A percentile compares a stretch with the other conserved stretches of the same genome.
phyloP scores from a whole-genome alignment of 768 basidiomycete species.

The Cystofilobasidium capitatum region DNA sequence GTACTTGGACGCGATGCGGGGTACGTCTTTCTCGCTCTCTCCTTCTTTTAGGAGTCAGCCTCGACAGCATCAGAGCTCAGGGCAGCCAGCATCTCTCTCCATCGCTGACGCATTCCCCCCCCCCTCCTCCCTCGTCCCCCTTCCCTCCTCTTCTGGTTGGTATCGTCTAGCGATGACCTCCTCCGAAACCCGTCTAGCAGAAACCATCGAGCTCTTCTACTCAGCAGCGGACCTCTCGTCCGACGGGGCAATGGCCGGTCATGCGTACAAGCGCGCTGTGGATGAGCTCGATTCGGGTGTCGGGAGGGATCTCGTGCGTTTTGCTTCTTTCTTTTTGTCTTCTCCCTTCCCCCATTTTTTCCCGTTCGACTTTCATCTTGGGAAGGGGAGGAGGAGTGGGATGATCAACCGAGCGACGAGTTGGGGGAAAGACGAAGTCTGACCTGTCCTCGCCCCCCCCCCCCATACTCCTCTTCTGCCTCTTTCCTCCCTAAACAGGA shows the following conservation, averaged over 20 bases:
- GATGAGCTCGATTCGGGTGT: slow-evolving; percentile 84
- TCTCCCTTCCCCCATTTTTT: no score
- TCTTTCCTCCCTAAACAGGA: slow-evolving; percentile 52
- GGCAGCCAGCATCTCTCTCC: neutral
- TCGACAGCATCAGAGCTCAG: slow-evolving; percentile 18
- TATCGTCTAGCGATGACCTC: slow-evolving; percentile 88
- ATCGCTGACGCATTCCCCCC: neutral
- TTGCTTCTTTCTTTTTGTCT: neutral
- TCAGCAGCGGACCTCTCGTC: slow-evolving; percentile 64
- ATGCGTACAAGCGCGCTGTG: slow-evolving; percentile 89
- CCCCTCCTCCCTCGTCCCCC: neutral
- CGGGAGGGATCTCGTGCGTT: slow-evolving; percentile 70
- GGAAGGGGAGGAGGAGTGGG: no score
- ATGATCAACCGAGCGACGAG: no score
- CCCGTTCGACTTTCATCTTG: no score
- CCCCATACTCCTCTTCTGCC: neutral
- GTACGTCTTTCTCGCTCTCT: slow-evolving; percentile 52
- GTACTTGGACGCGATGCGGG: slow-evolving; percentile 88
- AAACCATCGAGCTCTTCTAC: slow-evolving; percentile 89
- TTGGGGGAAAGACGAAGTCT: neutral
- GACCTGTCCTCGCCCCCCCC: neutral
- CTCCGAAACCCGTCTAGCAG: slow-evolving; percentile 84
- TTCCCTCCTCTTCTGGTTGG: neutral
- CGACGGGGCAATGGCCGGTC: slow-evolving; percentile 91
- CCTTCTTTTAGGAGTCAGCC: no score